A percentile compares a stretch with the other conserved stretches of the same genome.
Evolutionary conservation across 2,329 filamentous ascomycete genomes (phyloP).

Genomic region (Dactylellina cionopaga): DNA sequence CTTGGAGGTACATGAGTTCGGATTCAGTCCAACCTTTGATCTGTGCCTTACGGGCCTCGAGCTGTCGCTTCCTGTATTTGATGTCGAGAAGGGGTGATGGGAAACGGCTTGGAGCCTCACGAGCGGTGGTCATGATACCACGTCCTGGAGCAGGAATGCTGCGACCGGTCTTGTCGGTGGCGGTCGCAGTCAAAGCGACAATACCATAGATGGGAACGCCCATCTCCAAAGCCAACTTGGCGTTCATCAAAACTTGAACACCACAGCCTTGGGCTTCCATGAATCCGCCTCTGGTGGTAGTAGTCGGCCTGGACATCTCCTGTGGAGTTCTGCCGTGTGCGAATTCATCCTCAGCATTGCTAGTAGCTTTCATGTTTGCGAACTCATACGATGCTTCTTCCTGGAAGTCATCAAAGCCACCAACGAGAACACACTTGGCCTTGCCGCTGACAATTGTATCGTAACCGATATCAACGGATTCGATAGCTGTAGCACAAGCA

Average conservation of each 20-base stretch:
- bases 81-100: conserved; percentile 95
- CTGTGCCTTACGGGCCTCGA: conserved; percentile 90
- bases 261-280: conserved; percentile 99
- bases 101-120: conserved; percentile 89
- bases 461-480: conserved; percentile 96
- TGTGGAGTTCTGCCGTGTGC: conserved; percentile 91
- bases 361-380: conserved; percentile 99
- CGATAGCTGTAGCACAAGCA: conserved; percentile 95
- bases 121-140: conserved; percentile 94
- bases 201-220: conserved; percentile 97
- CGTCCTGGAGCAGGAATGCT: conserved; percentile 96
- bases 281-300: conserved; percentile 95
- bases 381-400: conserved; percentile 99
- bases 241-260: conserved; percentile 98
- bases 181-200: conserved; percentile 90
- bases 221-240: conserved; percentile 95
- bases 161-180: conserved; percentile 98
- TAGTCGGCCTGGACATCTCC: conserved; percentile 98
- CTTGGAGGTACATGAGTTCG: conserved; percentile 89
- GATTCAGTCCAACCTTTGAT: conserved; percentile 97
- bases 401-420: conserved; percentile 98
- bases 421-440: conserved; percentile 94
- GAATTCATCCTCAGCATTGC: conserved; percentile 96
- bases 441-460: conserved; percentile 99
- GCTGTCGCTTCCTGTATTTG: conserved; percentile 94